Evolutionary conservation across 78 protist species (phyloP), one percentile per base, ranked within the genome.

Genomic region (Emiliania huxleyi): DNA sequence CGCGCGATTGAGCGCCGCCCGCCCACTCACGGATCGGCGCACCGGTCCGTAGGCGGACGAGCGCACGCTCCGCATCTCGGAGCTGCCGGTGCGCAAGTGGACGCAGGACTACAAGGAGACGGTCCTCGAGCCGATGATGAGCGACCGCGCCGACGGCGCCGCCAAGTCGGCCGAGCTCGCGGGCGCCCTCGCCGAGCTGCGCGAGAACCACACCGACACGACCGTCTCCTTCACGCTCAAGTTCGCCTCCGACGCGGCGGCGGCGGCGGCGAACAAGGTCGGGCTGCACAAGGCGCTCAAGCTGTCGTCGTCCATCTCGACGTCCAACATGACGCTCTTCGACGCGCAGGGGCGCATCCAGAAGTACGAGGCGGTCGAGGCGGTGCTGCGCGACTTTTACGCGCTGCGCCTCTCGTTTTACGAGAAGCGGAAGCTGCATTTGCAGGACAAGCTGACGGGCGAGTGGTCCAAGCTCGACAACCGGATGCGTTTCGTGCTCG

Each of bases 191-290:
- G 18, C 89, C 93, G 98, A 94, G 91, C 94, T 87, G 95, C 90
- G 69, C 38, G 98, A 98, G 94, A 29, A 97, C 91, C 97, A 97
- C 96, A 96, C 98, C 15, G 98, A 98, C 94, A 94, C 96, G 44
- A 94, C 95, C 29, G 97, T 96, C 22, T 62, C 89, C 91, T 94
- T 96, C 91, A 88, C 69, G 25, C 43, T 94, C 48, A 23, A 23
- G 43, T 23, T 69, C 90, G 2, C 56, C 73, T 1, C 29, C 40
- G 93, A 69, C 37, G 92, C 4, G 84, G 18, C n/a, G 29, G 29
- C 46, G 71, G 26, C 19, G 75, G 52, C 35, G 46, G 88, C 94
- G 94, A 49, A 52, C 85, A 85, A 25, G 46, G 88, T 1, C 1
- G 97, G 94, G 40, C 93, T 94, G 45, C 21, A 43, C 49, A 95